phyloP scores from a whole-genome alignment of 768 basidiomycete species.

The Suillus hirtellus region DNA sequence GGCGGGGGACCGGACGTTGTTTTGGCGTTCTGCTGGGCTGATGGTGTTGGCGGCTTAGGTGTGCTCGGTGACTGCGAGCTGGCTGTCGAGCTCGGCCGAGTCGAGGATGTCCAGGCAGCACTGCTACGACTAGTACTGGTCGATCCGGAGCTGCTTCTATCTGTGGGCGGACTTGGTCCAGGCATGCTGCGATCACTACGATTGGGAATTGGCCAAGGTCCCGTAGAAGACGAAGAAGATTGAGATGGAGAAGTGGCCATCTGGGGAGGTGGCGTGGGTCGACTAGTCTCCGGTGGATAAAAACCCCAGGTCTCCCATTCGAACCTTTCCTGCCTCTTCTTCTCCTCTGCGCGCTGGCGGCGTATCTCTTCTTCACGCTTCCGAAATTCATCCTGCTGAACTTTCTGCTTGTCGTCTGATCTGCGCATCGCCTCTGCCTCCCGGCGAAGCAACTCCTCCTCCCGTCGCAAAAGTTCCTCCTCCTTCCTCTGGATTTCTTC shows the following conservation, averaged over 20 bases:
- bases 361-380: constrained; percentile 35
- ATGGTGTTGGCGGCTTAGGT: constrained; percentile 29
- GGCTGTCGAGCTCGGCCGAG: constrained; percentile 29
- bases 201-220: constrained; percentile 33
- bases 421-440: constrained; percentile 33
- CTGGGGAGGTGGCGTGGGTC: constrained; percentile 23
- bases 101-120: constrained; percentile 31
- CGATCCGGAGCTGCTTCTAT: constrained; percentile 33
- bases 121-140: constrained; percentile 29
- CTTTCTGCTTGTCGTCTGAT: constrained; percentile 27
- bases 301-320: constrained; percentile 25
- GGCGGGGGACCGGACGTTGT: constrained; percentile 23
- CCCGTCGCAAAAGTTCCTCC: constrained; percentile 30
- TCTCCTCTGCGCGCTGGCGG: constrained; percentile 32
- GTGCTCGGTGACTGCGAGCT: constrained; percentile 26
- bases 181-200: constrained; percentile 34
- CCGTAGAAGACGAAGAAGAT: constrained; percentile 25
- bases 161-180: constrained; percentile 31
- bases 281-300: constrained; percentile 25
- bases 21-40: constrained; percentile 24
- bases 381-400: constrained; percentile 29
- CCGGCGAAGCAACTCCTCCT: constrained; percentile 34
- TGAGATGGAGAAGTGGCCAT: constrained; percentile 25
- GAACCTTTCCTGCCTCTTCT: constrained; percentile 28
- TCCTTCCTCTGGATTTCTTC: constrained; percentile 27